Evolutionary conservation across 2,329 filamentous ascomycete species (phyloP), one percentile per base, ranked within the genome.

Genomic region (Fusarium chuoi): DNA sequence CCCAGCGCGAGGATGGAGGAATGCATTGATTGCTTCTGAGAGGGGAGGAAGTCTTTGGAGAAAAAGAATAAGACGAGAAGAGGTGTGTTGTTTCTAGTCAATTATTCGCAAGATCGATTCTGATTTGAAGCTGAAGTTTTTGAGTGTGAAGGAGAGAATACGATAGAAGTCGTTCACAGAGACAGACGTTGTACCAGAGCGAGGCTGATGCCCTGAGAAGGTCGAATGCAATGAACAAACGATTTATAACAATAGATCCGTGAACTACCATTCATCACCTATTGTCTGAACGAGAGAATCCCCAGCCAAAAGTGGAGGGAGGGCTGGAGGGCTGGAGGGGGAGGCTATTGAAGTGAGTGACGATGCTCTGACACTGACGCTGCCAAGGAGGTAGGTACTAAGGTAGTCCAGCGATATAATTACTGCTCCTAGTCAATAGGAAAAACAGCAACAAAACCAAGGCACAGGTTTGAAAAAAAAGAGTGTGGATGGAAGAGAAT

Each of bases 1-100:
- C 73, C 74, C n/a, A 81, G 65, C 56, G 73, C 62, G 48, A 80
- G 65, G 36, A 74, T 52, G 30, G 76, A 78, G 30, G 77, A 60
- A 54, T 69, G 68, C 77, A 78, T 78, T 62, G 42, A 78, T 78
- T 62, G 42, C 72, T 77, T 78, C 70, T 65, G 57, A 26, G 39
- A 24, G 41, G n/a, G 39, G 41, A 15, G 9, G 8, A n/a, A 45
- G 59, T 65, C 62, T 57, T 55, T 63, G 41, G 8, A n/a, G 52
- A n/a, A 38, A 20, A 24, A 26, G 42, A 18, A 14, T 14, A 46
- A 58, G 57, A 59, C n/a, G n/a, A 49, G 35, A 58, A 72, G 45
- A 48, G 30, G 26, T 9, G 38, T 17, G 18, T 20, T 30, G 17
- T n/a, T 45, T 57, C 46, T 33, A 30, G 22, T 58, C 48, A 26